These are phyloP conservation scores for Trichosporon ovoides DNA, from an alignment of 1,284 basidiomycete species.

Conservation along the genomic window DNA sequence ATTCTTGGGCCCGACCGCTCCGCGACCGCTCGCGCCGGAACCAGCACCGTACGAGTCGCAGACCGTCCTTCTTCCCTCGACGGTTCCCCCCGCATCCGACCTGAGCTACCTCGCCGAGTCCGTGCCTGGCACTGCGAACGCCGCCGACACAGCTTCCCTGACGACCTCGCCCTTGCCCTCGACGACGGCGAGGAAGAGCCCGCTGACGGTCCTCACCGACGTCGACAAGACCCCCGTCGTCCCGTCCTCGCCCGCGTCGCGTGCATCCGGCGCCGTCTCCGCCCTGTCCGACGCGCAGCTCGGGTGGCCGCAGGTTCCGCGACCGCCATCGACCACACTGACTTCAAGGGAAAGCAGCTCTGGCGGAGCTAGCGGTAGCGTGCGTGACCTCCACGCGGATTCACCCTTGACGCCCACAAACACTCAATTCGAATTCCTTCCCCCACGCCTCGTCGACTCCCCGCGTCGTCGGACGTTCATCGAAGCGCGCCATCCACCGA, in stretches of 20 bases:
- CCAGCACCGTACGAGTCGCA: too few species aligned
- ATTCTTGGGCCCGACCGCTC: too few species aligned
- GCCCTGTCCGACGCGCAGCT: neutral
- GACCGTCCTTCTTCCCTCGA: neutral
- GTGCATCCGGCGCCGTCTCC: neutral
- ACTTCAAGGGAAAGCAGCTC: neutral
- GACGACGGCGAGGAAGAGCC: neutral
- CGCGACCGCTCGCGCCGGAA: too few species aligned
- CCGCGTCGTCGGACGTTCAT: constrained; percentile 37
- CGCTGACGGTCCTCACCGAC: neutral
- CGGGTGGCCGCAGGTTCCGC: neutral
- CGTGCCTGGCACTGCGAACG: neutral
- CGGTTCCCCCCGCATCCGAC: neutral
- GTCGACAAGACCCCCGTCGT: constrained; percentile 1
- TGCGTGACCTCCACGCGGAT: constrained; percentile 7
- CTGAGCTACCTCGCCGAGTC: constrained; percentile 1
- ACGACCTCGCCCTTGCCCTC: constrained; percentile 1
- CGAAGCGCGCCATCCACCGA: constrained; percentile 16
- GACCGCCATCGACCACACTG: neutral
- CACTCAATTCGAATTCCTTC: constrained; percentile 15
- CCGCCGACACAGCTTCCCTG: neutral
- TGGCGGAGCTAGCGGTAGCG: neutral
- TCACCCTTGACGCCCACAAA: constrained; percentile 15
- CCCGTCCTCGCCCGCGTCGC: neutral
- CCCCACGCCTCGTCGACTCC: constrained; percentile 28